Conservation (phyloP, 257 asterid genomes). For the Scutellaria galericulata region DNA sequence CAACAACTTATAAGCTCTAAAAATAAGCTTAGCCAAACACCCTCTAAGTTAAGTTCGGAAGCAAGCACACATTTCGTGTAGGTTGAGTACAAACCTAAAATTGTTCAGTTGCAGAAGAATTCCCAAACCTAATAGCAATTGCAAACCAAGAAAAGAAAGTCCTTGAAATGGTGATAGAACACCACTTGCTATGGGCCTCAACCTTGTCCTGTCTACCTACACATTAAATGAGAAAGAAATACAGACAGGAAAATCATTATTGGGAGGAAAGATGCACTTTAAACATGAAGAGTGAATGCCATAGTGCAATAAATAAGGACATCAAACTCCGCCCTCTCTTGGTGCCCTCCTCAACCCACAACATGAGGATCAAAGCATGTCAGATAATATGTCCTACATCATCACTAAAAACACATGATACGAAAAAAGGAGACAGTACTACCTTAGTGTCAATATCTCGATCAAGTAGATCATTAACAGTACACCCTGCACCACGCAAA, state of each 20-base stretch:
- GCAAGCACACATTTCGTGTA: neutral
- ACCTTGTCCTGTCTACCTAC: conserved; percentile 92
- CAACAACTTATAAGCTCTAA: too few species aligned
- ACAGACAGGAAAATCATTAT: conserved; percentile 27
- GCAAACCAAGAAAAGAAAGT: conserved; percentile 81
- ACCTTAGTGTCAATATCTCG: conserved; percentile 89
- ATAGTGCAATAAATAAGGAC: conserved; percentile 21
- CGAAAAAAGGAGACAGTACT: conserved; percentile 19
- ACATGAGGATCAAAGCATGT: conserved; percentile 21
- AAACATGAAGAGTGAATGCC: conserved; percentile 18
- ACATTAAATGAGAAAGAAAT: conserved; percentile 50
- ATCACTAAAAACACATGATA: conserved; percentile 6
- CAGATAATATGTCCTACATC: neutral
- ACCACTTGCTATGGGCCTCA: conserved; percentile 94
- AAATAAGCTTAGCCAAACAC: too few species aligned
- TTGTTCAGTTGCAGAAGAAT: conserved; percentile 82
- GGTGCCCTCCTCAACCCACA: neutral
- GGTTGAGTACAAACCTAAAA: conserved; percentile 65
- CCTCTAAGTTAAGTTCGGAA: neutral
- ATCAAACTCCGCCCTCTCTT: neutral
- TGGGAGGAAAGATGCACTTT: conserved; percentile 19
- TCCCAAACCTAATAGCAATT: conserved; percentile 84
- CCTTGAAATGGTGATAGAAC: conserved; percentile 81
- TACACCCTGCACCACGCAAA: conserved; percentile 96
- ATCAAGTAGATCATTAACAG: conserved; percentile 86